phyloP scores from a whole-genome alignment of 1,139 yeast genomes.

The Candida sanyaensis region DNA sequence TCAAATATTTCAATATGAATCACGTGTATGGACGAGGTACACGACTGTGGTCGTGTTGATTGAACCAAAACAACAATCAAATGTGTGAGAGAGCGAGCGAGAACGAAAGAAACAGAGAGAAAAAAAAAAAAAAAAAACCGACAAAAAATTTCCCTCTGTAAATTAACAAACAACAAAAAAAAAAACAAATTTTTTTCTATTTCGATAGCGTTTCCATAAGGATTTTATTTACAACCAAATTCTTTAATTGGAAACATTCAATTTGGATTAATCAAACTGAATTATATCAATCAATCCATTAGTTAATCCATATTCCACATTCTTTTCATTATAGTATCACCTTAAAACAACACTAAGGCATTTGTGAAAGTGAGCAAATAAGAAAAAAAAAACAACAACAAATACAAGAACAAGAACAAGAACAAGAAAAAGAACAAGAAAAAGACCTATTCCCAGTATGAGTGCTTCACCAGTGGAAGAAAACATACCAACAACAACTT shows the following conservation, averaged over 20 bases:
- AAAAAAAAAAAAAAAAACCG: constrained; percentile 1
- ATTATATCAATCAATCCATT: background rate
- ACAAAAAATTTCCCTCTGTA: constrained; percentile 2
- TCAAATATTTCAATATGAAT: background rate
- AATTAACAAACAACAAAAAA: background rate
- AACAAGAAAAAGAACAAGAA: background rate
- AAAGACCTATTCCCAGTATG: background rate
- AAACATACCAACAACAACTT: background rate
- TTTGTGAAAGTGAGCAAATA: background rate
- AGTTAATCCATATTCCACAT: background rate
- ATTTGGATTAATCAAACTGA: background rate
- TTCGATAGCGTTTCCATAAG: background rate
- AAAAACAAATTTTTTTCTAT: constrained; percentile 1
- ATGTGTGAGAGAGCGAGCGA: constrained; percentile 3
- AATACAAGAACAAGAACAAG: no score
- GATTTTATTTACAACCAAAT: background rate
- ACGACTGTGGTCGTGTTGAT: background rate
- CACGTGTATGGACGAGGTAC: background rate
- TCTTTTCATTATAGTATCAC: background rate
- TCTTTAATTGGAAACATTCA: background rate
- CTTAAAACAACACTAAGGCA: background rate
- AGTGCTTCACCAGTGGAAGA: constrained; percentile 3
- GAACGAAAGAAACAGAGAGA: constrained; percentile 2
- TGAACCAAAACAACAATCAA: background rate
- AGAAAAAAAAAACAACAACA: background rate